Evolutionary conservation across 2,329 filamentous ascomycete species (phyloP).

Genomic region (Clonostachys sp.): DNA sequence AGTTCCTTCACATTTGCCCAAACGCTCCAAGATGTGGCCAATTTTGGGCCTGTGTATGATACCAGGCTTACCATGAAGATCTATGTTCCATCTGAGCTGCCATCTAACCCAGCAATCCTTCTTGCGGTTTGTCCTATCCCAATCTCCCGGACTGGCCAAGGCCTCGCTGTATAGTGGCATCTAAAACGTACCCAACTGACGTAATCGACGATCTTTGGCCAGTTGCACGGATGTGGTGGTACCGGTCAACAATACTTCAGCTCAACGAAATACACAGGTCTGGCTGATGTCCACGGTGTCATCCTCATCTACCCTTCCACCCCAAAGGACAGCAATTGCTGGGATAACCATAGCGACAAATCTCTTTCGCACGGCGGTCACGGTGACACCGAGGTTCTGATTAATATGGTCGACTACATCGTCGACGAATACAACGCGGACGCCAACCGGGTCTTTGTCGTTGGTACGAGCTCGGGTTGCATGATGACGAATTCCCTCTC

Average conservation of each 20-base stretch:
- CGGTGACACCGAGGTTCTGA: slow-evolving; percentile 44
- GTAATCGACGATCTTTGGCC: neutral
- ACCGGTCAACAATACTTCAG: slow-evolving; percentile 43
- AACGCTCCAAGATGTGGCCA: slow-evolving; percentile 2
- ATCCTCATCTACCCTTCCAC: slow-evolving; percentile 43
- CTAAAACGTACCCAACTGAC: neutral
- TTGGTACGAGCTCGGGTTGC: slow-evolving; percentile 20
- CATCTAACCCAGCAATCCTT: slow-evolving; percentile 38
- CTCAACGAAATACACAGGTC: slow-evolving; percentile 38
- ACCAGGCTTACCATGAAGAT: slow-evolving; percentile 14
- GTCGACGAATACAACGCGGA: slow-evolving; percentile 41
- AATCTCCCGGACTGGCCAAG: neutral
- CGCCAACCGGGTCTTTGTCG: slow-evolving; percentile 39
- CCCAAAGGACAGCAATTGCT: slow-evolving; percentile 35
- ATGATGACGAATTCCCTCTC: slow-evolving; percentile 32
- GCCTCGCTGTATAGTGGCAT: neutral
- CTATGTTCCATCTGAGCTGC: slow-evolving; percentile 23
- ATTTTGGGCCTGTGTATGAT: slow-evolving; percentile 1
- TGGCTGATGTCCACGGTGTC: slow-evolving; percentile 49
- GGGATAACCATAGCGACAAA: slow-evolving; percentile 49
- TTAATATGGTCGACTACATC: slow-evolving; percentile 47
- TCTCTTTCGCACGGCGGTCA: slow-evolving; percentile 44
- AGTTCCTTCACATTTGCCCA: neutral
- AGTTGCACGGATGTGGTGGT: slow-evolving; percentile 49
- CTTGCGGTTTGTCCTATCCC: slow-evolving; percentile 24